phyloP scores from a whole-genome alignment of 768 basidiomycete species.

The Collybia nuda region DNA sequence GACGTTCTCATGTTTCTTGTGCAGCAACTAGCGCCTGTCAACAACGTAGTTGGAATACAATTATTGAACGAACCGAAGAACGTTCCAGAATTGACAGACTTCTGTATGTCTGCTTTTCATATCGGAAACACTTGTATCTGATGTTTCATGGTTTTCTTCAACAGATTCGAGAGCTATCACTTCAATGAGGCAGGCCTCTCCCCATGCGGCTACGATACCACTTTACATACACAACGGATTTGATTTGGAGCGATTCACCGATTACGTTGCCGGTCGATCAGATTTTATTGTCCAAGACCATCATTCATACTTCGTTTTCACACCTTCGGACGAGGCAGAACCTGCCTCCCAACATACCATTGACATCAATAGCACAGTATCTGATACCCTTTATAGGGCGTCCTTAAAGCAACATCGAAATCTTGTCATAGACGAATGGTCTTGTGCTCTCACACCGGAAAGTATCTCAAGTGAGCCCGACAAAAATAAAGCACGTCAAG shows the following conservation, averaged over 20 bases:
- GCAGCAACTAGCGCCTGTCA: slow-evolving; percentile 36
- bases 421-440: slow-evolving; percentile 82
- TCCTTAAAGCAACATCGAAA: slow-evolving; percentile 34
- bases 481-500: slow-evolving; percentile 38
- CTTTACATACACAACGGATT: slow-evolving; percentile 74
- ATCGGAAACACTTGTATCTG: slow-evolving; percentile 3
- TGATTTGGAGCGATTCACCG: slow-evolving; percentile 48
- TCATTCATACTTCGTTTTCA: slow-evolving; percentile 74
- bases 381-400: slow-evolving; percentile 25
- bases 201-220: slow-evolving; percentile 44
- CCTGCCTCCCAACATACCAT: slow-evolving; percentile 58
- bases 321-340: slow-evolving; percentile 45
- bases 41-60: slow-evolving; percentile 62
- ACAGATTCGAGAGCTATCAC: slow-evolving; percentile 54
- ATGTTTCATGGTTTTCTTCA: not conserved
- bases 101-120: slow-evolving; percentile 35
- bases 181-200: slow-evolving; percentile 39
- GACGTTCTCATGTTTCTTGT: slow-evolving; percentile 48
- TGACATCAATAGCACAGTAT: slow-evolving; percentile 41
- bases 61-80: slow-evolving; percentile 61
- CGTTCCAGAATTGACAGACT: slow-evolving; percentile 40
- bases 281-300: slow-evolving; percentile 76
- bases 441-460: slow-evolving; percentile 69
- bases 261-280: slow-evolving; percentile 43
- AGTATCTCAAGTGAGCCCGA: slow-evolving; percentile 51